Evolutionary conservation across 306 rosid genomes (phyloP).

Genomic region (Quercus cerris): DNA sequence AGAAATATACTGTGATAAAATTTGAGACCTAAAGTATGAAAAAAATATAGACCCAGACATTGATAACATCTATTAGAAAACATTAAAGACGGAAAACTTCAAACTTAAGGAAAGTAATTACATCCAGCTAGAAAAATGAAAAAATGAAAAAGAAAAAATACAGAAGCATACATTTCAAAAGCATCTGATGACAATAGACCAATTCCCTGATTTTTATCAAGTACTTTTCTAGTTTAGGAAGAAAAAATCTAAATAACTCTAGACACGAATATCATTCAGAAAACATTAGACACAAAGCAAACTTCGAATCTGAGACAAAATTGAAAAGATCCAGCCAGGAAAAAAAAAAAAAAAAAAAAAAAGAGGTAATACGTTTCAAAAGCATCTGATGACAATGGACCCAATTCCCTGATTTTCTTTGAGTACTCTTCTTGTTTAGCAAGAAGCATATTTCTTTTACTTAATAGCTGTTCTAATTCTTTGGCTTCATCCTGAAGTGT

Average conservation of each 20-base stretch:
- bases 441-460: conserved; percentile 66
- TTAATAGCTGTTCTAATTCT: conserved; percentile 78
- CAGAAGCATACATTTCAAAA: conserved; percentile 64
- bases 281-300: background rate
- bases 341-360: background rate
- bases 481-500: conserved; percentile 93
- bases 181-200: conserved; percentile 90
- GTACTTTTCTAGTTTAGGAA: conserved; percentile 84
- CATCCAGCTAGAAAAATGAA: background rate
- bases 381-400: conserved; percentile 92
- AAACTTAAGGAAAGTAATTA: conserved; percentile 4
- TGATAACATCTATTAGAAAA: background rate
- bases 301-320: conserved; percentile 12
- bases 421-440: conserved; percentile 89
- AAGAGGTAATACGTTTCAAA: conserved; percentile 66
- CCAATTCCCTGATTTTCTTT: conserved; percentile 89
- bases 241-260: conserved; percentile 30
- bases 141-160: background rate
- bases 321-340: background rate
- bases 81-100: background rate
- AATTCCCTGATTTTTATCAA: conserved; percentile 87
- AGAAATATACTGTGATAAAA: background rate
- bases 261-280: background rate
- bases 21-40: background rate
- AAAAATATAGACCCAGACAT: background rate